phyloP scores from a whole-genome alignment of 2,329 filamentous ascomycete species.

The Pseudocercospora cruenta region DNA sequence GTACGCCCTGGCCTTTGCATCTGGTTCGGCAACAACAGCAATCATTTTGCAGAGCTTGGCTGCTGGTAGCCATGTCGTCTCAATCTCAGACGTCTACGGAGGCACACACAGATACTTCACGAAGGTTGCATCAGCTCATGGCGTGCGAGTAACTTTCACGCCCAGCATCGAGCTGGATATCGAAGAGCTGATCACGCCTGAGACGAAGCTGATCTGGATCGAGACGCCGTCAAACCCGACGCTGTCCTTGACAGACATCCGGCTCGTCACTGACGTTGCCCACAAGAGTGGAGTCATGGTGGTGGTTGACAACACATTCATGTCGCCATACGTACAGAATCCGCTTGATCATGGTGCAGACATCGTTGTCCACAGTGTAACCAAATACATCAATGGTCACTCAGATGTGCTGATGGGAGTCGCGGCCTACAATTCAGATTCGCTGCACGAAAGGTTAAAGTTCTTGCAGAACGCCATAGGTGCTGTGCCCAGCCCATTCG shows the following conservation, averaged over 20 bases:
- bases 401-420: constrained; percentile 96
- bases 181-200: constrained; percentile 76
- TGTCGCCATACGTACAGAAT: constrained; percentile 95
- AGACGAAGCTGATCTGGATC: constrained; percentile 97
- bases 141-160: constrained; percentile 92
- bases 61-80: constrained; percentile 89
- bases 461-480: constrained; percentile 98
- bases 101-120: constrained; percentile 99
- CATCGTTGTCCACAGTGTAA: constrained; percentile 95
- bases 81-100: constrained; percentile 95
- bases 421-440: constrained; percentile 88
- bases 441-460: constrained; percentile 73
- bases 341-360: constrained; percentile 93
- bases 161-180: constrained; percentile 90
- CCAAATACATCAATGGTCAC: constrained; percentile 99
- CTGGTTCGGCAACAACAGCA: constrained; percentile 90
- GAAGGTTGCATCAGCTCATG: constrained; percentile 91
- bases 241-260: constrained; percentile 87
- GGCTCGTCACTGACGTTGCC: constrained; percentile 78
- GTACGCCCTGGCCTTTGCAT: constrained; percentile 91
- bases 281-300: constrained; percentile 89
- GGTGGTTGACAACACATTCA: constrained; percentile 99
- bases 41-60: constrained; percentile 91
- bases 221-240: constrained; percentile 95
- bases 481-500: constrained; percentile 90